phyloP scores from a whole-genome alignment of 2,329 filamentous ascomycete genomes.

The Phaeomoniella chlamydospora region DNA sequence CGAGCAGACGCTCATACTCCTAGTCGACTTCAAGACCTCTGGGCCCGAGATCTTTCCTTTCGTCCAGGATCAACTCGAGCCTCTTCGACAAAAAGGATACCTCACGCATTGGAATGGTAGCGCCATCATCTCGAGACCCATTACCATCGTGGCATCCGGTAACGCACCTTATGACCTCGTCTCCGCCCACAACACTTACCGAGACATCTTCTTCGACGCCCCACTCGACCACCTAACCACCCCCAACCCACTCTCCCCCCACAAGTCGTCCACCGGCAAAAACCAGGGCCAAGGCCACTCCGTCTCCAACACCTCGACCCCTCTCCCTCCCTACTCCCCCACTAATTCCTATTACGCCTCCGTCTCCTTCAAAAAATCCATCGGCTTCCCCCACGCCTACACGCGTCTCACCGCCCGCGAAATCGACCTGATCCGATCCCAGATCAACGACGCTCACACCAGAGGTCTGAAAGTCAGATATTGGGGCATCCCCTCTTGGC shows the following conservation, averaged over 20 bases:
- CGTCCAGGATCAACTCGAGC: slow-evolving; percentile 26
- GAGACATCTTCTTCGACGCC: slow-evolving; percentile 42
- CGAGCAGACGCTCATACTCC: slow-evolving; percentile 32
- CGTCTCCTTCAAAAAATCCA: slow-evolving; percentile 31
- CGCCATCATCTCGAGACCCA: slow-evolving; percentile 23
- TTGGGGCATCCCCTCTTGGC: slow-evolving; percentile 43
- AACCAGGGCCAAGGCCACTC: slow-evolving; percentile 30
- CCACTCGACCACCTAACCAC: slow-evolving; percentile 25
- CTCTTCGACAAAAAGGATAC: slow-evolving; percentile 33
- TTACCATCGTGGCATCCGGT: slow-evolving; percentile 40
- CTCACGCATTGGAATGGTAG: slow-evolving; percentile 35
- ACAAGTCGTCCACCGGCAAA: background rate
- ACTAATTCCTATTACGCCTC: slow-evolving; percentile 45
- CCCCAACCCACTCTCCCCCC: background rate
- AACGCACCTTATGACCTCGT: slow-evolving; percentile 35
- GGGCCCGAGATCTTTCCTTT: slow-evolving; percentile 21
- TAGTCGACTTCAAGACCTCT: slow-evolving; percentile 36
- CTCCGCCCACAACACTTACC: slow-evolving; percentile 29
- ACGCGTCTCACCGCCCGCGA: slow-evolving; percentile 25
- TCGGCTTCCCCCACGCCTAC: slow-evolving; percentile 36
- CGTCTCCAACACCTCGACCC: slow-evolving; percentile 20
- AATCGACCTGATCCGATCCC: slow-evolving; percentile 30
- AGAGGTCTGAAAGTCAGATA: slow-evolving; percentile 41
- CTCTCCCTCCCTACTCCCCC: slow-evolving; percentile 26
- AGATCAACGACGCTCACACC: slow-evolving; percentile 36